Percentiles rank a stretch among this genome's conserved stretches.
Conservation (phyloP, 2,329 filamentous ascomycete genomes). For the Colletotrichum liaoningense region DNA sequence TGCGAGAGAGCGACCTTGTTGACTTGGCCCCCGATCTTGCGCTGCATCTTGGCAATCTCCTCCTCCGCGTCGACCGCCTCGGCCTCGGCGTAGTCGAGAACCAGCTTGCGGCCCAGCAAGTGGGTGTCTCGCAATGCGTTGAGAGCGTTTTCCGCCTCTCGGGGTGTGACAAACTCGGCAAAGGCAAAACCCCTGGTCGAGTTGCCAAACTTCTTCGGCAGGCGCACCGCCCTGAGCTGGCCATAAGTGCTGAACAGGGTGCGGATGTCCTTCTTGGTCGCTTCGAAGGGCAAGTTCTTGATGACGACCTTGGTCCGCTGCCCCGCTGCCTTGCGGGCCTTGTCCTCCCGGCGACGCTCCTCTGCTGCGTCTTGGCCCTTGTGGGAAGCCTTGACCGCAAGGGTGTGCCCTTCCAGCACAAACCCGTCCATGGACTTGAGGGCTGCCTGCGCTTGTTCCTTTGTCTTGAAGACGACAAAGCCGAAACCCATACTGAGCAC, state of each 20-base stretch:
- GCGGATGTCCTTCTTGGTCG: conserved; percentile 90
- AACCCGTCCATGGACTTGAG: conserved; percentile 88
- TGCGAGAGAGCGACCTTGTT: conserved; percentile 92
- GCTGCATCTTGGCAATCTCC: conserved; percentile 96
- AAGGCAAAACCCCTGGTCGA: conserved; percentile 94
- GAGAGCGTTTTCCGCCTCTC: conserved; percentile 91
- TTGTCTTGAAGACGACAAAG: conserved; percentile 88
- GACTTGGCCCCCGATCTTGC: conserved; percentile 90
- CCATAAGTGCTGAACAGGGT: conserved; percentile 90
- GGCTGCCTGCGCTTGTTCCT: conserved; percentile 82
- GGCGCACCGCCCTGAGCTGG: conserved; percentile 88
- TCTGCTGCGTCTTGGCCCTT: conserved; percentile 89
- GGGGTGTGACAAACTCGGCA: conserved; percentile 91
- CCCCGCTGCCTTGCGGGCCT: conserved; percentile 80
- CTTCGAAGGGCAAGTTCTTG: conserved; percentile 98
- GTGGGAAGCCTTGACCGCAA: conserved; percentile 88
- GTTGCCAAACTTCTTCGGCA: conserved; percentile 95
- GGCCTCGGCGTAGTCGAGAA: conserved; percentile 90
- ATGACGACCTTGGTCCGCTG: conserved; percentile 93
- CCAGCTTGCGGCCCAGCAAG: conserved; percentile 87
- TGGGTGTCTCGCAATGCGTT: conserved; percentile 93
- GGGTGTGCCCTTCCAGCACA: conserved; percentile 86
- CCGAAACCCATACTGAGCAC: conserved; percentile 97
- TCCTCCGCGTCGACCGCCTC: conserved; percentile 93
- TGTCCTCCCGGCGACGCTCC: conserved; percentile 85